phyloP scores from a whole-genome alignment of 768 basidiomycete species.

The Hygrocybe punicea region DNA sequence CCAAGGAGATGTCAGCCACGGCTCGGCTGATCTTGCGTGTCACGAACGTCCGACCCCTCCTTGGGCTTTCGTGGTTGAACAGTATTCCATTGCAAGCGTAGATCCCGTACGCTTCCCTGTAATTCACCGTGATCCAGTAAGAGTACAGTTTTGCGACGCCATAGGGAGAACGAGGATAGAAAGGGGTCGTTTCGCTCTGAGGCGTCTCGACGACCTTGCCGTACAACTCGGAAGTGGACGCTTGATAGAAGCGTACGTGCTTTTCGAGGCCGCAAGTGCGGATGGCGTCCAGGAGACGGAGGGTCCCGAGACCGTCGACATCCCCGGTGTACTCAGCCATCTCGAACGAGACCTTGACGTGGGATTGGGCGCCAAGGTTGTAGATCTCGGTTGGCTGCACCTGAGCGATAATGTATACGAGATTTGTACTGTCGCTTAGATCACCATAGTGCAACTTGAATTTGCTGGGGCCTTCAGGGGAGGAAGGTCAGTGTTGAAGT shows the following conservation, averaged over 20 bases:
- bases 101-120: constrained; percentile 95
- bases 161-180: constrained; percentile 97
- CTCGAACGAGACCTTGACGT: constrained; percentile 99
- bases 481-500: background rate
- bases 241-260: constrained; percentile 94
- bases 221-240: constrained; percentile 95
- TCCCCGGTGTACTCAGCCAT: constrained; percentile 99
- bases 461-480: constrained; percentile 57
- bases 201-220: constrained; percentile 96
- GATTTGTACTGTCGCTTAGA: constrained; percentile 92
- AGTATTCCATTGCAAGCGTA: constrained; percentile 95
- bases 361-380: constrained; percentile 96
- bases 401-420: constrained; percentile 93
- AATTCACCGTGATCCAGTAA: constrained; percentile 89
- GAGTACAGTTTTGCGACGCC: constrained; percentile 94
- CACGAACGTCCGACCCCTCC: constrained; percentile 92
- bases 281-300: constrained; percentile 93
- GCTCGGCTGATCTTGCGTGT: constrained; percentile 93
- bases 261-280: constrained; percentile 93
- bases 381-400: constrained; percentile 96
- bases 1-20: constrained; percentile 85
- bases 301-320: constrained; percentile 91
- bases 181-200: constrained; percentile 93
- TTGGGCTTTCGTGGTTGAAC: constrained; percentile 97
- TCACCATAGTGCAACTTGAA: constrained; percentile 90